Base-by-base conservation (phyloP, 108 stramenopile species). In the Aureococcus anophagefferens region DNA sequence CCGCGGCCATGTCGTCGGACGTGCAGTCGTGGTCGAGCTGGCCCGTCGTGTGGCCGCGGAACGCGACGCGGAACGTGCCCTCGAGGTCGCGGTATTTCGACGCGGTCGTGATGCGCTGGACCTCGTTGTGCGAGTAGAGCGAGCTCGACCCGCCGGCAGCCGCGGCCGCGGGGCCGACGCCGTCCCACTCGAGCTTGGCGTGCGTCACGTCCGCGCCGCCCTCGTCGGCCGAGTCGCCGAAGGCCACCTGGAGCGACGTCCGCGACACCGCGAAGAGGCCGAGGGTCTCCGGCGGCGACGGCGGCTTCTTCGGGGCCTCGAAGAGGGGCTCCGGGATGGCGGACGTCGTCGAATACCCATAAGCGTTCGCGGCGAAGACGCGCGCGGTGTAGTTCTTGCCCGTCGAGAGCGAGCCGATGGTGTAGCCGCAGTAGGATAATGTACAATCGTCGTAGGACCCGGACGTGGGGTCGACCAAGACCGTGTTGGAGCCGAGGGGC, bases 171-270 rank as follows among this genome's bases (percentile, higher is more conserved):
- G 66, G 37, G 15, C 37, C 63, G 46, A 64, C 46, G 33, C 65
- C 33, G 77, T 87, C 87, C 82, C 82, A 86, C 40, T 84, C 87
- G 17, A 87, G 76, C 77, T 80, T 82, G 83, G 86, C 86, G 72
- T 84, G 84, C 30, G 83, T 80, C 11, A 86, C 67, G 0, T 67
- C 16, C 14, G 67, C 76, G 16, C 85, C 87, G 16, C 87, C 87
- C 33, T 85, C 77, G 33, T 76, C 69, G 1, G 62, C 35, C 0
- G 85, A 75, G 4, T 81, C 44, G 16, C 35, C 35, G 76, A 80
- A 86, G n/a, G 68, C 31, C n/a, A 87, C 82, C 36, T 64, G 46
- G 30, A 86, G 63, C 7, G 81, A 75, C n/a, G 33, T 74, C 0
- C 80, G 80, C 0, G 72, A 33, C 4, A 30, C 68, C 17, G 68